Base-by-base conservation (phyloP, 2,329 filamentous ascomycete species). In the Pseudomassariella vexata region DNA sequence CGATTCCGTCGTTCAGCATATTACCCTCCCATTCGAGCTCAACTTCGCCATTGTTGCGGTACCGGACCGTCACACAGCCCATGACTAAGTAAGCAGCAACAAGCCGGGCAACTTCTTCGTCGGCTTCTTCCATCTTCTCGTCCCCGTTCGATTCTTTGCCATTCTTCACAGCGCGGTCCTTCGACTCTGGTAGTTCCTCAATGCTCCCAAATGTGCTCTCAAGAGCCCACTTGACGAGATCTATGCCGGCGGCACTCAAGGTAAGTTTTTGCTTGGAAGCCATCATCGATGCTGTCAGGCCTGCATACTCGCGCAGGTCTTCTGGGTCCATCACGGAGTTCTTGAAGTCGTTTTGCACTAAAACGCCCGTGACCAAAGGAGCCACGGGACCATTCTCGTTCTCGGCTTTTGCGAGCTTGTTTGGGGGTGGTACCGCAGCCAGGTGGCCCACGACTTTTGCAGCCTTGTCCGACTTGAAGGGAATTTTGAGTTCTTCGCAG, bases 21-120 rank as follows among this genome's bases (percentile, higher is more conserved):
- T 96, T 98, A 36, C 89, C 92, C 56, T 96, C 90, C 92, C 92
- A 98, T 60, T 95, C 88, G 3, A 96, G 68, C 55, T 94, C 88
- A 5, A 95, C 76, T 52, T 92, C 82, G 35, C 89, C 85, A 44
- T 78, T 81, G 40, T 68, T 74, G 41, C 74, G 74, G 59, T 92
- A 88, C 14, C 81, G 76, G n/a, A 96, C 79, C 6, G 77, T 77
- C 18, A 95, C 79, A 57, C 85, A 92, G 42, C 88, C 90, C 90
- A 98, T 96, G 49, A 98, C 77, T 18, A 79, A 62, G 46, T 81
- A 81, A 4, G 73, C 64, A 31, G 75, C 63, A 38, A 74, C 55
- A 37, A 76, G 55, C 45, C 63, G 59, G 5, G 68, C 59, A 12
- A 82, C 60, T 43, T 85, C 77, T 40, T 85, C 79, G 40, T 85